Evolutionary conservation across 768 basidiomycete genomes (phyloP), one percentile per base, ranked within the genome.

Genomic region (Suillus placidus): DNA sequence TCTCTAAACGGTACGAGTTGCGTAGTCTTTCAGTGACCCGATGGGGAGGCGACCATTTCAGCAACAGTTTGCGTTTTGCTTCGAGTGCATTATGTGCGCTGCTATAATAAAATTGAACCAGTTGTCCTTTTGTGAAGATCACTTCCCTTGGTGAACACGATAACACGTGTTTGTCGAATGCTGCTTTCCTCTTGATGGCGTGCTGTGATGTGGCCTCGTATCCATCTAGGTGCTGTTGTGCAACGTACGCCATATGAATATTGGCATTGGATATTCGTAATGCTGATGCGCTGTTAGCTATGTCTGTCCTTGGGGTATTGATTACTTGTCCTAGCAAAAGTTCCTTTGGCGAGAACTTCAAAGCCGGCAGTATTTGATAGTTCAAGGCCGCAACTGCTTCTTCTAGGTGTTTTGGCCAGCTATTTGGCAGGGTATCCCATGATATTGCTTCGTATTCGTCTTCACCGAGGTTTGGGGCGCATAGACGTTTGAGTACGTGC

Each of bases 221-320:
- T 2, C 73, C 78, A 51, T 80, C 78, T 0, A 76, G 60, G 8
- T 70, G 68, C 52, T 78, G 78, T 62, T 78, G 76, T 6, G 49
- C 73, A 0, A 71, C 75, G 58, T 78, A 77, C 1, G 71, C 72
- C 66, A 78, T 69, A 49, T 80, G 79, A 0, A 12, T 12, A 60
- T 30, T 4, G 10, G 60, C 62, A 6, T 72, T 71, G 3, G 60
- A 42, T 6, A 2, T 52, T 10, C 47, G 49, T 0, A 70, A n/a
- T 14, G 34, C 64, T n/a, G 37, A 30, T 0, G 10, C 0, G 64
- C 68, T 38, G 10, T 38, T 12, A 10, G 10, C 38, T 9, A 38
- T 38, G 10, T 38, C 10, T 38, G 57, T 40, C 35, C 40, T 9
- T 16, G 23, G 47, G 0, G 76, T 78, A 67, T 79, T 78, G 43